These are phyloP conservation scores for Myotisia sp. DNA, from an alignment of 2,329 filamentous ascomycete genomes.

Conservation along the genomic window DNA sequence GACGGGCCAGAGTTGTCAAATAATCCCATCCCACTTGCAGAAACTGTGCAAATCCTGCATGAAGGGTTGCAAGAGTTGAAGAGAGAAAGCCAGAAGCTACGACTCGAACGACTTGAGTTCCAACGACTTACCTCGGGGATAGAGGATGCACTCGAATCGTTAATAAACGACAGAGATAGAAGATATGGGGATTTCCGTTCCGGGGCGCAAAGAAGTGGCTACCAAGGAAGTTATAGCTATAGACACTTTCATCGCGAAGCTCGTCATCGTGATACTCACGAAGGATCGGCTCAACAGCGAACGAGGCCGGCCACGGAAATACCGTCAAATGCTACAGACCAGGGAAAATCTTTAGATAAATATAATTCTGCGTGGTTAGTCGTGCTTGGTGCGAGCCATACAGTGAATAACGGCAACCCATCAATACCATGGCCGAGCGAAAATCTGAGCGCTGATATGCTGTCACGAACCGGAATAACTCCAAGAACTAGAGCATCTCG, in stretches of 20 bases:
- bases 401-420: background rate
- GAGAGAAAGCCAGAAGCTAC: conserved; percentile 6
- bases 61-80: conserved; percentile 8
- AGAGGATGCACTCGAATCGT: background rate
- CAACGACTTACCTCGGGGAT: conserved; percentile 4
- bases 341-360: background rate
- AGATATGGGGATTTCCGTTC: background rate
- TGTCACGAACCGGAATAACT: too few relatives aligned
- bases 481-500: too few relatives aligned
- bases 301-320: background rate
- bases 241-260: background rate
- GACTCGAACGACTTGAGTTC: conserved; percentile 7
- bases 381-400: background rate
- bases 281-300: too few relatives aligned
- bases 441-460: background rate
- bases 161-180: background rate
- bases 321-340: background rate
- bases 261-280: background rate
- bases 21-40: background rate
- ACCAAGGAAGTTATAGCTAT: background rate
- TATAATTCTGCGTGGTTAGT: conserved; percentile 3
- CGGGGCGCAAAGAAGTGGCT: background rate
- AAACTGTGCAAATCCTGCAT: conserved; percentile 4
- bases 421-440: conserved; percentile 8
- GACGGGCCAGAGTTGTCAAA: background rate